Percentiles rank a stretch among this genome's conserved stretches.
phyloP scores from a whole-genome alignment of 1,284 basidiomycete genomes.

The Melampsora larici-populina region DNA sequence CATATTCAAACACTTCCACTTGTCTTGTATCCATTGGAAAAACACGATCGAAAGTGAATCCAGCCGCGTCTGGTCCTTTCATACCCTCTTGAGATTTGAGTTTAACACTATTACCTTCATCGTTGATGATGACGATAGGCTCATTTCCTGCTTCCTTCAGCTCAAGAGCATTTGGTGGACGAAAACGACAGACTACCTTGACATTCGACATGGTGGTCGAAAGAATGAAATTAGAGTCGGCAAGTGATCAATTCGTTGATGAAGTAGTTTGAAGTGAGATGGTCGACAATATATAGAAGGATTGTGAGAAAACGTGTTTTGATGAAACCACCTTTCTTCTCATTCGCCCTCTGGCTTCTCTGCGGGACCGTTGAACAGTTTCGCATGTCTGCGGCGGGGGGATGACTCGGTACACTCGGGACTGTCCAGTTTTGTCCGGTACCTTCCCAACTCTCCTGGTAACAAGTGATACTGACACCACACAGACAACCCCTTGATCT shows the following conservation, averaged over 20 bases:
- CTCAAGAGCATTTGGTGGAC: constrained; percentile 90
- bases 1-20: constrained; percentile 95
- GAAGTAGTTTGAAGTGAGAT: background rate
- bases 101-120: constrained; percentile 72
- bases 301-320: too few species aligned
- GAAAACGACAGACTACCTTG: constrained; percentile 95
- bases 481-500: too few species aligned
- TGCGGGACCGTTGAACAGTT: too few species aligned
- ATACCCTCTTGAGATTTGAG: constrained; percentile 53
- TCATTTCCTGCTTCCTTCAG: constrained; percentile 76
- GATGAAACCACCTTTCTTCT: too few species aligned
- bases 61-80: constrained; percentile 60
- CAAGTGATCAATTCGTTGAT: background rate
- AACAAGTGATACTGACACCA: too few species aligned
- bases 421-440: too few species aligned
- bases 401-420: too few species aligned
- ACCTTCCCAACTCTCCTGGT: too few species aligned
- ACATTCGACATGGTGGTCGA: constrained; percentile 52
- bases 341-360: too few species aligned
- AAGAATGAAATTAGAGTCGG: background rate
- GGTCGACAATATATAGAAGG: background rate
- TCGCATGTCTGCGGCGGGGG: too few species aligned
- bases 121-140: constrained; percentile 83
- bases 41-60: constrained; percentile 95
- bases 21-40: constrained; percentile 91